phyloP scores from a whole-genome alignment of 768 basidiomycete species.

The Tricholoma terreum region DNA sequence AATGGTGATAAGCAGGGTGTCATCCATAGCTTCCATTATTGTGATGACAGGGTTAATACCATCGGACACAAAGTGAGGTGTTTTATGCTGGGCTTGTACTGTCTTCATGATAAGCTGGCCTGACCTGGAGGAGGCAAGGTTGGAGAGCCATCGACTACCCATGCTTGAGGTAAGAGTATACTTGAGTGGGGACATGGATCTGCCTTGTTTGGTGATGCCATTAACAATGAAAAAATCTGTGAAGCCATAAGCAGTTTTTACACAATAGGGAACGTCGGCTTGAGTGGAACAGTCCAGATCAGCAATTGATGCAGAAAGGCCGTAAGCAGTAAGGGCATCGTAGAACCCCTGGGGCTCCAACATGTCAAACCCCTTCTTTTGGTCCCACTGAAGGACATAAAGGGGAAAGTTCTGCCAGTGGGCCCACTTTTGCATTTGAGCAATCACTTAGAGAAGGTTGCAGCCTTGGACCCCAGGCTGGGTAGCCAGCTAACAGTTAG shows the following conservation, averaged over 20 bases:
- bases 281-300: conserved; percentile 27
- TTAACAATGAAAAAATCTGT: conserved; percentile 14
- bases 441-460: too few relatives aligned
- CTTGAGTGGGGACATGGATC: conserved; percentile 23
- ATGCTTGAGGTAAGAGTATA: conserved; percentile 20
- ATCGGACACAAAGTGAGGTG: too few relatives aligned
- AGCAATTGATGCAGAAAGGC: conserved; percentile 20
- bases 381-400: conserved; percentile 23
- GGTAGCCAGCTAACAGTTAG: conserved; percentile 23
- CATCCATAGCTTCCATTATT: conserved; percentile 3
- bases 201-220: conserved; percentile 24
- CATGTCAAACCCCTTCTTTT: conserved; percentile 32
- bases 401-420: conserved; percentile 15
- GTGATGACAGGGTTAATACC: too few relatives aligned
- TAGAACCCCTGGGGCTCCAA: conserved; percentile 29
- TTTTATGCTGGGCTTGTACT: too few relatives aligned
- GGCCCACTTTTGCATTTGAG: conserved; percentile 21
- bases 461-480: too few relatives aligned
- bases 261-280: conserved; percentile 7
- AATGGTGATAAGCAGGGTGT: conserved; percentile 7
- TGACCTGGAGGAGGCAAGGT: background rate
- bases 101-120: too few relatives aligned
- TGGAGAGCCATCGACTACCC: conserved; percentile 12
- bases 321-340: conserved; percentile 28
- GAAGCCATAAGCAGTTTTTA: conserved; percentile 19